A percentile compares a stretch with the other conserved stretches of the same genome.
Conservation (phyloP, 495 filamentous ascomycete species). For the Lasiosphaeria hispida region DNA sequence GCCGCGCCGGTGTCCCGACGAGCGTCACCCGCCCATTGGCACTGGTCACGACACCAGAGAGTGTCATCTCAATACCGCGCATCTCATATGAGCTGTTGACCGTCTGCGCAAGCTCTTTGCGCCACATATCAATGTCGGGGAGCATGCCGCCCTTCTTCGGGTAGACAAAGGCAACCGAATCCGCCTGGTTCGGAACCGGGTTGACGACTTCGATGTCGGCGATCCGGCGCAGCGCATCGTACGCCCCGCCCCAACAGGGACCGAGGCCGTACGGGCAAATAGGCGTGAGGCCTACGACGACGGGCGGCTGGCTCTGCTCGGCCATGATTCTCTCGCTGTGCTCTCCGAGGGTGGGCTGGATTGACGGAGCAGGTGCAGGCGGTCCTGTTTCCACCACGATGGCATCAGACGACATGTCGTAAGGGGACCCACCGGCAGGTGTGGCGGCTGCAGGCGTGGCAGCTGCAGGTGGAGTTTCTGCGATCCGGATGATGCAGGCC, state of each 20-base stretch:
- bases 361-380: too few relatives aligned
- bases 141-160: neutral
- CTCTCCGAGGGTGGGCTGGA: neutral
- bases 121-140: constrained; percentile 5
- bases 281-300: constrained; percentile 9
- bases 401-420: too few relatives aligned
- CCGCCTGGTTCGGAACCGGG: constrained; percentile 7
- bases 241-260: constrained; percentile 13
- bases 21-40: neutral
- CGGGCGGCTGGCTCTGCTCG: neutral
- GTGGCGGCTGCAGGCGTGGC: neutral
- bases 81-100: constrained; percentile 10
- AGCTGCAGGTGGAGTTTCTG: neutral
- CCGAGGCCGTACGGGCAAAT: constrained; percentile 13
- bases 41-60: neutral
- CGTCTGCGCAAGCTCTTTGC: constrained; percentile 1
- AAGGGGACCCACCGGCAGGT: neutral
- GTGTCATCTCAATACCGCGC: constrained; percentile 3
- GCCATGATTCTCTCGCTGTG: neutral
- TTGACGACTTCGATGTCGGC: constrained; percentile 6
- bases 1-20: neutral
- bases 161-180: constrained; percentile 12
- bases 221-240: constrained; percentile 4
- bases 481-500: constrained; percentile 4
- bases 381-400: too few relatives aligned